A percentile compares a stretch with the other conserved stretches of the same genome.
Conservation (phyloP, 2,329 filamentous ascomycete genomes). For the Huntiella bhutanensis region DNA sequence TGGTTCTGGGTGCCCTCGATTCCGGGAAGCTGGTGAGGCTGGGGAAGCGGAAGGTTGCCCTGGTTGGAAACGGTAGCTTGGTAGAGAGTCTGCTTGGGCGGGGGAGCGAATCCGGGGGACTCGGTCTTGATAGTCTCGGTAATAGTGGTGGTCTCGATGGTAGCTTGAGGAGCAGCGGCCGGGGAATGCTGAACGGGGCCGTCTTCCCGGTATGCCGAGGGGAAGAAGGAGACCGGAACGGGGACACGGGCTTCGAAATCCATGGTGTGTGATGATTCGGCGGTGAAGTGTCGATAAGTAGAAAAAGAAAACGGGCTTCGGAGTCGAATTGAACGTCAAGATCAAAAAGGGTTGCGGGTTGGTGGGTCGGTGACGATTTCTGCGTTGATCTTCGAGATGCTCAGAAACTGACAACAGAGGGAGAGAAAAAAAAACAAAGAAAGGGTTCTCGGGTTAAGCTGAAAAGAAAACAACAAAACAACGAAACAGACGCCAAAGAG, state of each 20-base stretch:
- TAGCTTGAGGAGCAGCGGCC: constrained; percentile 18
- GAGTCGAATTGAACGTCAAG: background rate
- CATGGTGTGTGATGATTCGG: constrained; percentile 45
- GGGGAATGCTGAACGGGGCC: constrained; percentile 14
- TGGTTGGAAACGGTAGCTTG: constrained; percentile 8
- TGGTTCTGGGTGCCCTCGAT: constrained; percentile 4
- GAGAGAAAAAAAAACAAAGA: background rate
- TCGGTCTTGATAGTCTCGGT: constrained; percentile 16
- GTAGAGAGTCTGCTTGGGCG: constrained; percentile 11
- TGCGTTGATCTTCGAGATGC: background rate
- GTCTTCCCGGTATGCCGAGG: constrained; percentile 73
- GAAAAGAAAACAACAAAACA: background rate
- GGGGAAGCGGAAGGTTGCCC: constrained; percentile 2
- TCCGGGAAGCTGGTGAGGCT: constrained; percentile 5
- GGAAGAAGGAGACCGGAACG: constrained; percentile 99
- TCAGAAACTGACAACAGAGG: background rate
- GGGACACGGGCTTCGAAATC: constrained; percentile 99
- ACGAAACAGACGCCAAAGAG: background rate
- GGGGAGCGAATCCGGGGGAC: background rate
- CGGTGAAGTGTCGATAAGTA: background rate
- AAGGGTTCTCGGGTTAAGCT: background rate
- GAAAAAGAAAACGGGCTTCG: background rate
- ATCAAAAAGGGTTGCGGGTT: constrained; percentile 1
- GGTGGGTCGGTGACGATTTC: background rate
- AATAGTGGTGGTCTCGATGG: constrained; percentile 15